Base-by-base conservation (phyloP, 129 eudicot species). In the sunflower (Helianthus annuus) region DNA sequence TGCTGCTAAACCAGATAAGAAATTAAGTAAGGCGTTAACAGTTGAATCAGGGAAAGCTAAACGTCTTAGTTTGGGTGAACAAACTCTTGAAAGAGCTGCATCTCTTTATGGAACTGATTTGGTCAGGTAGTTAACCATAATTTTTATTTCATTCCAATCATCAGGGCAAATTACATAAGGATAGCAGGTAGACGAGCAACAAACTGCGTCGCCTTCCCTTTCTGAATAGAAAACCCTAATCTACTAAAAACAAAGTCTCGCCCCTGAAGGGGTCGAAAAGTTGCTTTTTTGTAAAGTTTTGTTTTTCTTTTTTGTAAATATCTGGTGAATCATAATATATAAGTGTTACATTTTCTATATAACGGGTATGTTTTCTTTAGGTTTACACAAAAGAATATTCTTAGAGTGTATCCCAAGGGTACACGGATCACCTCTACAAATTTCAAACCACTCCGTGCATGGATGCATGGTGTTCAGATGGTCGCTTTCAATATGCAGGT, bases 391-490 rank as follows among this genome's bases (percentile, higher is more conserved):
- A 87, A 85, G 79, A 87, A 94, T 71, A 65, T 94, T 65, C 80
- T 94, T 58, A 79, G 97, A 68, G 87, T 94, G 48, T 94, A 70
- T 55, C 98, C 98, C 1, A 94, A 94, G 80, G 99, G 97, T 52
- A 88, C 88, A 15, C 85, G 99, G 19, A 88, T 94, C 15, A 83
- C 85, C 58, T 94, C 99, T 34, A 84, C 99, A 36, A 94, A 94
- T 74, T 94, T 85, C 71, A 84, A 78, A 71, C 99, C 99, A 15
- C 69, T 85, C 17, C 60, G 66, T 51, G 99, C 85, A 22, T 94
- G 99, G 99, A 86, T 84, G 80, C 93, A 90, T 78, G 99, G 99
- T 36, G 97, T 96, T 63, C 99, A 94, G 82, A 94, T 94, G 99
- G 96, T 88, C 24, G 97, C 99, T 3, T 90, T 81, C 61, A 94